Evolutionary conservation across 139 green algal genomes (phyloP).

Genomic region (Tetraselmis striata): DNA sequence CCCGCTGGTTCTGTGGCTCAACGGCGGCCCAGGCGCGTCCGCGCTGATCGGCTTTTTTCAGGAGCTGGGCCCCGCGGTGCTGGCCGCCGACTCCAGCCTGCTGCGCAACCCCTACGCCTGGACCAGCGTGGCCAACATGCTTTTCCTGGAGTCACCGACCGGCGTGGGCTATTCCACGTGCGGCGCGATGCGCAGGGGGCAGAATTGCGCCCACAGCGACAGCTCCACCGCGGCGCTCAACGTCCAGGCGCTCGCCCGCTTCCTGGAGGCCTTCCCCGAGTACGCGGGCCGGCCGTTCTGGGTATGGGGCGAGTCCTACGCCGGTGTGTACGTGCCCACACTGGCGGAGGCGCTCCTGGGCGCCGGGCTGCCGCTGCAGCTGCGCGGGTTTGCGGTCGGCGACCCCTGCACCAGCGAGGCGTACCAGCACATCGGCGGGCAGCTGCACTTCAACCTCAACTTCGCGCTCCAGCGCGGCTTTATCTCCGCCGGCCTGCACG

Average conservation of each 20-base stretch:
- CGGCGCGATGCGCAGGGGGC: constrained; percentile 45
- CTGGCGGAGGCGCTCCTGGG: constrained; percentile 13
- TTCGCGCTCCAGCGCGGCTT: constrained; percentile 23
- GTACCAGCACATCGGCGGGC: constrained; percentile 4
- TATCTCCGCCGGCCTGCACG: constrained; percentile 3
- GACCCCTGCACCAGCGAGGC: constrained; percentile 24
- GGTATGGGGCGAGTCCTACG: constrained; percentile 46
- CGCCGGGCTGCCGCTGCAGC: constrained; percentile 5
- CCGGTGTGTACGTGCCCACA: constrained; percentile 37
- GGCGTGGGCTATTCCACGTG: constrained; percentile 68
- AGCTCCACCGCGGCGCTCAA: constrained; percentile 54
- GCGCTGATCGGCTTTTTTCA: constrained; percentile 72
- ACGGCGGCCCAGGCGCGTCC: constrained; percentile 78
- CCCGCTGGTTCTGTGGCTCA: constrained; percentile 72
- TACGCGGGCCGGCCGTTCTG: constrained; percentile 42
- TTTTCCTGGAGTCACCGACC: constrained; percentile 77
- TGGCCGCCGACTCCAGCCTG: constrained; percentile 12
- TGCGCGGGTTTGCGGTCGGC: constrained; percentile 13
- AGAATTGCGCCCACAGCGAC: constrained; percentile 37
- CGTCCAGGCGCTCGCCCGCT: constrained; percentile 50
- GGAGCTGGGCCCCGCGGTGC: constrained; percentile 56
- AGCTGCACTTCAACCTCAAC: constrained; percentile 19
- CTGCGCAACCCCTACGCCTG: constrained; percentile 60
- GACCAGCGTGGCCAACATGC: constrained; percentile 58
- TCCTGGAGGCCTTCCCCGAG: constrained; percentile 59